Evolutionary conservation across 2,329 filamentous ascomycete genomes (phyloP).

Genomic region (Orbilia javanica): DNA sequence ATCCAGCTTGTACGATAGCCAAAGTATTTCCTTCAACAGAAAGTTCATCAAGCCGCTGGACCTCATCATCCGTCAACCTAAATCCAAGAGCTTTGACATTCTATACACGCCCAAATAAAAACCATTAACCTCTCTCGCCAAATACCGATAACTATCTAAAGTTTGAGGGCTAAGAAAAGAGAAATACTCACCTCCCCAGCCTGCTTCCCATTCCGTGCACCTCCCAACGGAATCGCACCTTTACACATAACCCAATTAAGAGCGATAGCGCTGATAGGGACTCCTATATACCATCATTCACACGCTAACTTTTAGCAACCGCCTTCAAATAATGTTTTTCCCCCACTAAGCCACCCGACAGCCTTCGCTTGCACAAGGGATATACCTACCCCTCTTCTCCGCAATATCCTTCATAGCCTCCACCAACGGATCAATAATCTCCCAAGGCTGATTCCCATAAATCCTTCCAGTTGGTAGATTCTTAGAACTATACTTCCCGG

Average conservation of each 20-base stretch:
- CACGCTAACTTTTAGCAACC: not conserved
- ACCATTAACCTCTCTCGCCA: no score
- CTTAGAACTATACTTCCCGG: constrained; percentile 65
- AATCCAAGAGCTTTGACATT: constrained; percentile 66
- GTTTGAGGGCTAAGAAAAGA: no score
- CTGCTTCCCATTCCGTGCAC: constrained; percentile 66
- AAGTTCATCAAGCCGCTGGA: constrained; percentile 65
- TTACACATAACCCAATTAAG: constrained; percentile 68
- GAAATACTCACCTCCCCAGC: constrained; percentile 62
- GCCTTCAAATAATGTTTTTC: no score
- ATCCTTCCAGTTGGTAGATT: constrained; percentile 65
- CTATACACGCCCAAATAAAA: constrained; percentile 15
- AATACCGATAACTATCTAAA: no score
- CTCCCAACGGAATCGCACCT: constrained; percentile 66
- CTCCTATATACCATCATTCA: constrained; percentile 7
- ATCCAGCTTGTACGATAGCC: constrained; percentile 67
- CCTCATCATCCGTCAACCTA: constrained; percentile 66
- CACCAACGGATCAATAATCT: constrained; percentile 65
- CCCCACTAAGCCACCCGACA: no score
- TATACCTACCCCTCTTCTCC: constrained; percentile 62
- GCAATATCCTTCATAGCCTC: constrained; percentile 65
- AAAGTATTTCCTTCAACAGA: constrained; percentile 66
- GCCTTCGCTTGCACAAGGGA: no score
- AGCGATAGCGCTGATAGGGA: constrained; percentile 64
- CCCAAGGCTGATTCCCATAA: constrained; percentile 67